Conservation (phyloP, 2,329 filamentous ascomycete species). For the Penicillium sp. region DNA sequence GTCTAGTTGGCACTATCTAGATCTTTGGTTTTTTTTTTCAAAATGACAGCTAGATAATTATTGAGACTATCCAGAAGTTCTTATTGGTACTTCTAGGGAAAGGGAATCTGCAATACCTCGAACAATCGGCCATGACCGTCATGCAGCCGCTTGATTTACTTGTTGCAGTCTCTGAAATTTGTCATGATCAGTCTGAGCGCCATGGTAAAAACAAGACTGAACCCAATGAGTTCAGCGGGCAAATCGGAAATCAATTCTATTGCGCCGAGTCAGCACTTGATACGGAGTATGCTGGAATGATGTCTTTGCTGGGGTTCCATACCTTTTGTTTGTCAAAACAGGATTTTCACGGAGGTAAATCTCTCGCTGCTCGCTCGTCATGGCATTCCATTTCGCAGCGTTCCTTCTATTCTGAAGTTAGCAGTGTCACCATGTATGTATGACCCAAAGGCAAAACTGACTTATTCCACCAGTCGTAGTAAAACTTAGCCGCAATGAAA, state of each 20-base stretch:
- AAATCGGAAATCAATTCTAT: constrained; percentile 38
- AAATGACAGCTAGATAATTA: no score
- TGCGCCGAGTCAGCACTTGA: not conserved
- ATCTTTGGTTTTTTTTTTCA: no score
- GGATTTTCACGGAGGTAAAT: constrained; percentile 33
- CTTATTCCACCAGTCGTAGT: not conserved
- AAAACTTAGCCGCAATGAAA: not conserved
- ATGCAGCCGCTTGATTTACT: no score
- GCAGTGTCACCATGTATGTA: not conserved
- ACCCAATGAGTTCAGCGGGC: constrained; percentile 12
- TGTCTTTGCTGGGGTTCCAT: not conserved
- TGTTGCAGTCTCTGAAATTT: no score
- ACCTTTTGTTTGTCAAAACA: constrained; percentile 34
- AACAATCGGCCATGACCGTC: no score
- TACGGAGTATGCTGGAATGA: not conserved
- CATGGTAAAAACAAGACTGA: no score
- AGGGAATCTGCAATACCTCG: no score
- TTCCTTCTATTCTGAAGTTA: constrained; percentile 51
- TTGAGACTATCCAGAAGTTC: no score
- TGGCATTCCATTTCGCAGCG: constrained; percentile 40
- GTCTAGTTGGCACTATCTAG: no score
- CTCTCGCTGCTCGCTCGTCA: constrained; percentile 32
- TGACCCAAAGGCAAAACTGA: not conserved
- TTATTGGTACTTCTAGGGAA: no score
- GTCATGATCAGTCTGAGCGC: no score